Percentiles rank a stretch among this genome's conserved stretches.
Evolutionary conservation across 768 basidiomycete genomes (phyloP).

Genomic region (Gyrodon lividus): DNA sequence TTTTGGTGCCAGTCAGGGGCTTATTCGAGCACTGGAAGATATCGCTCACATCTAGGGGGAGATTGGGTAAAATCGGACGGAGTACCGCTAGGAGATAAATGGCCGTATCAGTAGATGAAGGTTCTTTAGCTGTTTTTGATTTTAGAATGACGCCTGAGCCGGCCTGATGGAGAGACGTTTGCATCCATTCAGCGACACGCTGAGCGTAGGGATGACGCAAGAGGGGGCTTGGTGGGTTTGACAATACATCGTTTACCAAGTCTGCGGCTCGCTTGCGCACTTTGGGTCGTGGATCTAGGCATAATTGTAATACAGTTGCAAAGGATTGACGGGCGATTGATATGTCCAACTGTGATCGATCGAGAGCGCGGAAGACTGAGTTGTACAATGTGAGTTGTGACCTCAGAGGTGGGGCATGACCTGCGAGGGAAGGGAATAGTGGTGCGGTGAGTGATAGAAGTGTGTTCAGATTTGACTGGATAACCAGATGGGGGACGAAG

Average conservation of each 20-base stretch:
- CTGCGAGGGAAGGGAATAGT: conserved; percentile 64
- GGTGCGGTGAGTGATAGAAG: conserved; percentile 74
- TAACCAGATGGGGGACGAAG: conserved; percentile 72
- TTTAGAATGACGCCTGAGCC: conserved; percentile 60
- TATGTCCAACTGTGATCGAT: conserved; percentile 65
- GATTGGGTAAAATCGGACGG: conserved; percentile 54
- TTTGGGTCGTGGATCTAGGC: conserved; percentile 88
- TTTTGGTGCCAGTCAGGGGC: conserved; percentile 34
- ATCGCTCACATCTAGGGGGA: conserved; percentile 67
- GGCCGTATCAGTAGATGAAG: conserved; percentile 65
- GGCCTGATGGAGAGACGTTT: conserved; percentile 63
- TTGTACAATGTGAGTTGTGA: conserved; percentile 83
- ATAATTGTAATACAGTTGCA: conserved; percentile 78
- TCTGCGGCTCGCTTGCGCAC: conserved; percentile 91
- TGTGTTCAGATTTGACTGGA: conserved; percentile 71
- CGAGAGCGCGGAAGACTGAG: conserved; percentile 64
- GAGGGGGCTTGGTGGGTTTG: conserved; percentile 74
- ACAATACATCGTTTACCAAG: conserved; percentile 74
- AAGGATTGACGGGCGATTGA: conserved; percentile 77
- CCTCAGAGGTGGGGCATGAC: conserved; percentile 76
- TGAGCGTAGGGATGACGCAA: conserved; percentile 83
- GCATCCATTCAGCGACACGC: conserved; percentile 77
- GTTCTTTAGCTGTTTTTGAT: conserved; percentile 53
- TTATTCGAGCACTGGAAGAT: conserved; percentile 5
- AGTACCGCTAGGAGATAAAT: conserved; percentile 77